Conservation (phyloP, 164 flowering plant species). For the Chimonanthus salicifolius region DNA sequence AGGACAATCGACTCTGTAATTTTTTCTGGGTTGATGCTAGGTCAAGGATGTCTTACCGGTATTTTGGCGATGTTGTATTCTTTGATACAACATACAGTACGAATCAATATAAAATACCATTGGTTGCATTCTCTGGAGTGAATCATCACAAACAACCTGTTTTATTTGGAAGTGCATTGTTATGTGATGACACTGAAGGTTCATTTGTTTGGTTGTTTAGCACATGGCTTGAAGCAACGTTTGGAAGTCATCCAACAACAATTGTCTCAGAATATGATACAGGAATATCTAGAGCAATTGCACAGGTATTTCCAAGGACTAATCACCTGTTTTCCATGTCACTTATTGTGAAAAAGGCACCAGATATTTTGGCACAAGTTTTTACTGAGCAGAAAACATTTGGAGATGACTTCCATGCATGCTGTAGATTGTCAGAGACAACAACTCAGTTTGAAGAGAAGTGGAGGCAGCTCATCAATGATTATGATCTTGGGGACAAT, state of each 20-base stretch:
- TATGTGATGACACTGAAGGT: constrained; percentile 8
- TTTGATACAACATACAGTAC: constrained; percentile 5
- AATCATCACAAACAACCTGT: constrained; percentile 13
- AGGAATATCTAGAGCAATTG: constrained; percentile 10
- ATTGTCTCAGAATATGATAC: constrained; percentile 6
- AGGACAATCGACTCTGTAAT: constrained; percentile 1
- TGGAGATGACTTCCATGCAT: constrained; percentile 5
- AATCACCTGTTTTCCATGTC: constrained; percentile 7
- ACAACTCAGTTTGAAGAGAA: constrained; percentile 9
- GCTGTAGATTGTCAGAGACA: constrained; percentile 1
- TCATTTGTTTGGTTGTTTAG: constrained; percentile 16
- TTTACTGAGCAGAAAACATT: constrained; percentile 1
- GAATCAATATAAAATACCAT: constrained; percentile 8
- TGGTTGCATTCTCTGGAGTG: constrained; percentile 8
- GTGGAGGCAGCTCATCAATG: constrained; percentile 7
- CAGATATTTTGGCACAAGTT: constrained; percentile 7
- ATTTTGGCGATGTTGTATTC: constrained; percentile 12
- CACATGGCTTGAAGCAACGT: constrained; percentile 11
- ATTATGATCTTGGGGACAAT: constrained; percentile 6
- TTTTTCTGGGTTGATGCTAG: constrained; percentile 12
- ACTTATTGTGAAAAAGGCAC: not conserved
- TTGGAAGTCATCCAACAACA: constrained; percentile 2
- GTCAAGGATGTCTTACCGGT: constrained; percentile 10
- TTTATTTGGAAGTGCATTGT: constrained; percentile 11
- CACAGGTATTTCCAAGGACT: constrained; percentile 7